Base-by-base conservation (phyloP, 345 rosid species). In the Eucalyptus coolabah region DNA sequence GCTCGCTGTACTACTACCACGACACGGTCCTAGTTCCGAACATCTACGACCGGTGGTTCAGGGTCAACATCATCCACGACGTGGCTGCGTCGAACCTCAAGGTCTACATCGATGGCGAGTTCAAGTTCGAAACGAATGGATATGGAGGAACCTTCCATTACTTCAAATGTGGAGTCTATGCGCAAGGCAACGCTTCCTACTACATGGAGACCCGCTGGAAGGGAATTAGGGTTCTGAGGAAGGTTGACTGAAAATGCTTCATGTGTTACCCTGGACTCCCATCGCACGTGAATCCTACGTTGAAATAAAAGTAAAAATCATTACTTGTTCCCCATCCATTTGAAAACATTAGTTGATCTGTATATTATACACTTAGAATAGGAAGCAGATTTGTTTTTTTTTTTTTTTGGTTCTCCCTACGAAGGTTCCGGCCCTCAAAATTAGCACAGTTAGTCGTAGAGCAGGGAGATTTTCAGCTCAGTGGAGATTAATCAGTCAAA, bases 161-260 rank as follows among this genome's bases (percentile, higher is more conserved):
- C 59, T 93, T 92, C 56, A 91, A 92, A 21, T 92, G 87, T 51
- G 94, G 93, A 18, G 95, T 93, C 9, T 92, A 93, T 80, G 90
- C 65, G 5, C 92, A 92, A 40, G 45, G 53, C 19, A n/a, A 90
- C 16, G 82, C 50, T 15, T 93, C 93, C 4, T 60, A 87, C 72
- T 90, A 88, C 82, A 93, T 91, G 95, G 93, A 93, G 87, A 91
- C 93, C 49, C 91, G 92, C 42, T 92, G 95, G 94, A 93, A 87
- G 44, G 90, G 69, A 37, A 90, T 91, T 65, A 90, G 88, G 60
- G 90, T 91, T 77, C 85, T 91, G 28, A 92, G 12, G 87, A 91
- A 85, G 88, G 5, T 44, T 77, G 47, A 77, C 16, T 23, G 85
- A 40, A 18, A 37, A 40, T 77, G 82, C 40, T 40, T 72, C 19